These are phyloP conservation scores for Aspergillus diversus DNA, from an alignment of 495 filamentous ascomycete species.

Conservation along the genomic window DNA sequence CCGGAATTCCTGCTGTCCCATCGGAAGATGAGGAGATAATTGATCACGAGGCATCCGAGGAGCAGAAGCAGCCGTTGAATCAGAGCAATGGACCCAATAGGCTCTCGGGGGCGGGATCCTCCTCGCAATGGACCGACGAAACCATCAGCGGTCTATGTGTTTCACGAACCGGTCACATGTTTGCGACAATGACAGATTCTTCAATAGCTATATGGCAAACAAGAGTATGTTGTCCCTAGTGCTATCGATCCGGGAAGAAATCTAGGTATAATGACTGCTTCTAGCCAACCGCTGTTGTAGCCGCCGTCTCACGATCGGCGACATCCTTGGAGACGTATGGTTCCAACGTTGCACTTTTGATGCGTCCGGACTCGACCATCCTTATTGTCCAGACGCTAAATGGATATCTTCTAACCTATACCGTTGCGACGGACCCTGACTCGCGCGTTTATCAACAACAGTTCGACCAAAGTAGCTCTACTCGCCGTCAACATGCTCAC, in stretches of 20 bases:
- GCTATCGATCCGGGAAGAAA: conserved; percentile 21
- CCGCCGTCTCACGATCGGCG: conserved; percentile 78
- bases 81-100: conserved; percentile 20
- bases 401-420: conserved; percentile 93
- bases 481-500: conserved; percentile 70
- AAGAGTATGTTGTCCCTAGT: conserved; percentile 60
- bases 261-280: conserved; percentile 22
- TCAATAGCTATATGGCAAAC: conserved; percentile 94
- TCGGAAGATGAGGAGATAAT: conserved; percentile 38
- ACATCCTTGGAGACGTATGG: conserved; percentile 83
- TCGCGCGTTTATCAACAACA: conserved; percentile 82
- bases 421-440: conserved; percentile 81
- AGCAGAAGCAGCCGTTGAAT: conserved; percentile 21
- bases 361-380: conserved; percentile 90
- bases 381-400: conserved; percentile 87
- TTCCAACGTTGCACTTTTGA: conserved; percentile 76
- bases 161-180: conserved; percentile 81
- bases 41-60: conserved; percentile 20
- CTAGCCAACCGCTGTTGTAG: conserved; percentile 88
- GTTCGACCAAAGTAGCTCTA: conserved; percentile 69
- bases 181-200: conserved; percentile 83
- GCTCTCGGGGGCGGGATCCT: conserved; percentile 30
- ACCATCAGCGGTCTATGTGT: conserved; percentile 75
- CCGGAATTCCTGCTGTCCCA: conserved; percentile 40
- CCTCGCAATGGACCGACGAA: conserved; percentile 49